Evolutionary conservation across 2,329 filamentous ascomycete genomes (phyloP), one percentile per base, ranked within the genome.

Genomic region (Colletotrichum trifolii): DNA sequence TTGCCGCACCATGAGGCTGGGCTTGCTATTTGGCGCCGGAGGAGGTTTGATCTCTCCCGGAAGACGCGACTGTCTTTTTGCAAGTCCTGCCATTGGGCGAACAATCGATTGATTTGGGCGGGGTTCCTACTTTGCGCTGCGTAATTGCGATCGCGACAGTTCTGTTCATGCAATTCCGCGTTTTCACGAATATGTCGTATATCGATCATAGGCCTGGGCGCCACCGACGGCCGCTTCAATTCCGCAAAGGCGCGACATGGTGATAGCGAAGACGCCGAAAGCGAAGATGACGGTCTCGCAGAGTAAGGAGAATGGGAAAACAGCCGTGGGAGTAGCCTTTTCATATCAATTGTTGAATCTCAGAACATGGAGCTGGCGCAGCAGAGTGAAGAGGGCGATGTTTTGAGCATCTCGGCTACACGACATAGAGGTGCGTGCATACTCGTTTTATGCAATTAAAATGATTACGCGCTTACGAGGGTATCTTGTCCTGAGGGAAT

Each of bases 181-280:
- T 96, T 92, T 73, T 93, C 87, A 63, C 94, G 94, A 76, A 99
- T 97, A 79, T 96, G 91, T 76, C 93, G 95, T 74, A 97, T 85
- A 80, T 97, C 91, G 69, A 96, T 85, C 50, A 86, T 86, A 34
- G 92, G 88, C 75, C 93, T 95, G 10, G 93, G 94, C 12, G 92
- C 94, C 56, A 86, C 89, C 2, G 91, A 83, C 5, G 91, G 91
- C 43, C 89, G 84, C 63, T 75, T 77, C 48, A 64, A 58, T 50
- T 75, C 72, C 52, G 71, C 60, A 55, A 68, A 68, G 7, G 61
- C 34, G 38, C 65, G 65, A 47, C n/a, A 34, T 17, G 52, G 55
- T 49, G 36, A 40, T 46, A 48, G 40, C n/a, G 53, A 40, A 11
- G 42, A 34, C 6, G 17, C n/a, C n/a, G 39, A n/a, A 17, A 12